These are phyloP conservation scores for Cladosporium colombiae DNA, from an alignment of 2,329 filamentous ascomycete genomes.

Conservation along the genomic window DNA sequence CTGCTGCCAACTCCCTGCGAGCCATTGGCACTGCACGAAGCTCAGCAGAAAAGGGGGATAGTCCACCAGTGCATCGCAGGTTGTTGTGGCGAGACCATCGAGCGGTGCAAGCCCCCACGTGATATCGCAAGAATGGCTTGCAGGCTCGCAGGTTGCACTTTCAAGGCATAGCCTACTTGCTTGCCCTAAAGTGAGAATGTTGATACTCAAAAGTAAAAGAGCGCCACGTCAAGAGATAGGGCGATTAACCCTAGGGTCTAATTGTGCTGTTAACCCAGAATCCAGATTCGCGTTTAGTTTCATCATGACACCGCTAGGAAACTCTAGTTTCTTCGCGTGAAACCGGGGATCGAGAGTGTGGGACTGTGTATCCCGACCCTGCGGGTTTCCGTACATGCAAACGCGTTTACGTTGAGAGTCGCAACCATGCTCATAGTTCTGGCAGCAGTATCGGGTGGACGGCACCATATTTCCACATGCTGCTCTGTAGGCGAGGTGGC, in stretches of 20 bases:
- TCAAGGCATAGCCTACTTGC: background rate
- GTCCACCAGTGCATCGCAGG: background rate
- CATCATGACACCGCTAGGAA: background rate
- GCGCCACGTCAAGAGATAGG: background rate
- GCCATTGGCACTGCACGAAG: background rate
- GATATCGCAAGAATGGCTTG: background rate
- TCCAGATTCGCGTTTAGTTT: background rate
- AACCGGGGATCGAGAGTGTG: background rate
- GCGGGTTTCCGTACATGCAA: background rate
- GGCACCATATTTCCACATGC: background rate
- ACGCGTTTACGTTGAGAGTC: background rate
- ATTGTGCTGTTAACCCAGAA: background rate
- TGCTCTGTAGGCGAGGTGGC: background rate
- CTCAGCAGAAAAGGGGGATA: background rate
- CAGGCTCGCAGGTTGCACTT: too few relatives aligned
- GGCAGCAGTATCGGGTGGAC: background rate
- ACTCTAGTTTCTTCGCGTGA: background rate
- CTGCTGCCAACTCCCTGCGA: background rate
- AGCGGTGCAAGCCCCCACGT: background rate
- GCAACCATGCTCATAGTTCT: background rate
- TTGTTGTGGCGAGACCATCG: background rate
- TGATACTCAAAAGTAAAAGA: background rate
- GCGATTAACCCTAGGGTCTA: background rate
- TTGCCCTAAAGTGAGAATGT: background rate
- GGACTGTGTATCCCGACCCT: background rate